Evolutionary conservation across 495 filamentous ascomycete species (phyloP), one percentile per base, ranked within the genome.

Genomic region (Podospora pseudocomata): DNA sequence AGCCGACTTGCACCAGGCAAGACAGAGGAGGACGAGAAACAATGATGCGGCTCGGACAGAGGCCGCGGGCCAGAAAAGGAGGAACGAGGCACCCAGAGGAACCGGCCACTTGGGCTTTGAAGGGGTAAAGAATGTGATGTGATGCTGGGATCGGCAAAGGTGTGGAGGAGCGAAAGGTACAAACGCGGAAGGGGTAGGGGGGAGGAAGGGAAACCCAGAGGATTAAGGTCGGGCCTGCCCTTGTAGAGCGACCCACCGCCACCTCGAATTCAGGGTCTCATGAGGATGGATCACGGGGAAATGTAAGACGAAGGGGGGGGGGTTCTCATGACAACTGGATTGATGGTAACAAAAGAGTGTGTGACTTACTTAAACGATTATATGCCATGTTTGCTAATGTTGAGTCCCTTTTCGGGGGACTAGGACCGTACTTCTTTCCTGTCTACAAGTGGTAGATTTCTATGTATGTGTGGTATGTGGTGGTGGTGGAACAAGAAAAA

Each of bases 291-390:
- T 61, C 57, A 67, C 9, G 60, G 65, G 32, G 23, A 28, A 20
- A 49, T 13, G 39, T 53, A 39, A 61, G 7, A 58, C 58, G 44
- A 55, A 23, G 23, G n/a, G 5, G 23, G n/a, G 5, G 63, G 57
- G 30, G 30, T 23, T 11, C 13, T 56, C n/a, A 68, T 57, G 54
- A 16, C 20, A 57, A 16, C 9, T 57, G 18, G 54, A 16, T 5
- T n/a, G 16, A 57, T 57, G 3, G 23, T 13, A 18, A 58, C n/a
- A 58, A 58, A 65, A 63, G 67, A 69, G 59, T 68, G 68, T 66
- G 68, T 71, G 68, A 88, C 89, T 81, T 81, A 88, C 89, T 86
- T 84, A 91, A 79, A 65, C 88, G 87, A 84, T 91, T 90, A 81
- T 91, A 91, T 76, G 88, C 85, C 84, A 86, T 86, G 80, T 76